Percentiles rank a stretch among this genome's conserved stretches.
Evolutionary conservation across 192 early-diverging fungal genomes (phyloP).

Genomic region (Coemansia biformis): DNA sequence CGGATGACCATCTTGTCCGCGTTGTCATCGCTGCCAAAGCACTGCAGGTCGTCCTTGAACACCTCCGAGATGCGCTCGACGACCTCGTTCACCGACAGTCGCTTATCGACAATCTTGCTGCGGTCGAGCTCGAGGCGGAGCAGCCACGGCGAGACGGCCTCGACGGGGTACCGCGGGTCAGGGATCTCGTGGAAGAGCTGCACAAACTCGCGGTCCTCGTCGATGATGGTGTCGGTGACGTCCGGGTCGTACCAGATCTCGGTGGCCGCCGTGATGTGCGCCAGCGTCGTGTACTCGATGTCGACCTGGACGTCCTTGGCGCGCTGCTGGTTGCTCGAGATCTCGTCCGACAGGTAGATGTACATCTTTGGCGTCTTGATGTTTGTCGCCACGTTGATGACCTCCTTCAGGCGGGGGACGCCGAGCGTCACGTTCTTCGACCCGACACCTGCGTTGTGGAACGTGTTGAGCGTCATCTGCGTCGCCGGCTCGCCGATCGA

Average conservation of each 20-base stretch:
- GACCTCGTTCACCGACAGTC: conserved; percentile 79
- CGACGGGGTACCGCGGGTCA: conserved; percentile 64
- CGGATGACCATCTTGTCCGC: conserved; percentile 80
- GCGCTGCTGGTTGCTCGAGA: conserved; percentile 64
- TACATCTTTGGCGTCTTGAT: conserved; percentile 89
- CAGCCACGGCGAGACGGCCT: conserved; percentile 68
- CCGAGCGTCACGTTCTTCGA: conserved; percentile 96
- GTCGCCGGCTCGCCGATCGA: conserved; percentile 99
- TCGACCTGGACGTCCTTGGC: conserved; percentile 85
- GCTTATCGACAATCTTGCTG: conserved; percentile 84
- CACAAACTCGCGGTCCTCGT: conserved; percentile 87
- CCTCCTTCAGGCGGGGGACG: conserved; percentile 97
- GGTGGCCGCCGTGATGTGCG: conserved; percentile 70
- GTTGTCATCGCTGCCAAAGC: conserved; percentile 86
- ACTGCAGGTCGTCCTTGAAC: conserved; percentile 76
- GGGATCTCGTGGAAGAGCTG: conserved; percentile 75
- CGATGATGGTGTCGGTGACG: conserved; percentile 69
- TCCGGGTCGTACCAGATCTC: conserved; percentile 99
- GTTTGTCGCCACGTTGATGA: conserved; percentile 97
- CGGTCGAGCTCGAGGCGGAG: conserved; percentile 72
- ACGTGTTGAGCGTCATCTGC: conserved; percentile 99
- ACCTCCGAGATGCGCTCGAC: conserved; percentile 70
- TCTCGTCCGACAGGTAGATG: conserved; percentile 67
- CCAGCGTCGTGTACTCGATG: conserved; percentile 90
- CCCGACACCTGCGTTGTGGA: conserved; percentile 98